These are phyloP conservation scores for Metschnikowia sp. DNA, from an alignment of 805 yeast genomes.

Conservation along the genomic window DNA sequence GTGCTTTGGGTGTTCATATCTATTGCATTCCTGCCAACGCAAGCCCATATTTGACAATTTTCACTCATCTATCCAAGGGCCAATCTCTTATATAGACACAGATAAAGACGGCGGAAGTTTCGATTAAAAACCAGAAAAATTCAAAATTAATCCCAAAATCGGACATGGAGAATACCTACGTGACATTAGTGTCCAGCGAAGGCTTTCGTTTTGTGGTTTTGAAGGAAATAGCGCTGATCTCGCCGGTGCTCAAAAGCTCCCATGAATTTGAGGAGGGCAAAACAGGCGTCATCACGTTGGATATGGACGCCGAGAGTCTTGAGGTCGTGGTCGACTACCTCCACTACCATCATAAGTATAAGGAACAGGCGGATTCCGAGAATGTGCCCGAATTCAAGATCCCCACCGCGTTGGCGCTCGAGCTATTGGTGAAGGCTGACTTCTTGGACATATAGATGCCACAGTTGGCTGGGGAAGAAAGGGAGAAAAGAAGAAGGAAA, in stretches of 20 bases:
- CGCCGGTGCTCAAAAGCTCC: slow-evolving; percentile 50
- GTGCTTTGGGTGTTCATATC: too few relatives aligned
- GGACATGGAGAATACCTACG: slow-evolving; percentile 26
- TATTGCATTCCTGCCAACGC: too few relatives aligned
- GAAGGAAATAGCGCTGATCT: slow-evolving; percentile 75
- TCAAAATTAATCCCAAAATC: too few relatives aligned
- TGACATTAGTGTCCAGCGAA: slow-evolving; percentile 73
- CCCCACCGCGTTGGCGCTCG: slow-evolving; percentile 92
- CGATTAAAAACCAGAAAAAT: too few relatives aligned
- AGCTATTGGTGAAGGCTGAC: slow-evolving; percentile 89
- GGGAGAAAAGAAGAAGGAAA: not conserved
- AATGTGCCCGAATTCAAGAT: slow-evolving; percentile 83
- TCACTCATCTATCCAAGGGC: too few relatives aligned
- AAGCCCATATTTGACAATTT: too few relatives aligned
- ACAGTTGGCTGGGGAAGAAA: too few relatives aligned
- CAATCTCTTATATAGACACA: too few relatives aligned
- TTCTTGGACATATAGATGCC: slow-evolving; percentile 57
- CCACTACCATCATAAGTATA: slow-evolving; percentile 69
- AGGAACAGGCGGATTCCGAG: slow-evolving; percentile 45
- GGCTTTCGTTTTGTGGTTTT: slow-evolving; percentile 58
- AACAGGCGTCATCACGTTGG: slow-evolving; percentile 54
- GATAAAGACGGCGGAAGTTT: too few relatives aligned
- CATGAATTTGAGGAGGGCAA: slow-evolving; percentile 56
- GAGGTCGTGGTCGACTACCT: slow-evolving; percentile 83
- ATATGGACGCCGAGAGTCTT: slow-evolving; percentile 67